Evolutionary conservation across 2,329 filamentous ascomycete genomes (phyloP), one percentile per base, ranked within the genome.

Genomic region (Aspergillus nomiae): DNA sequence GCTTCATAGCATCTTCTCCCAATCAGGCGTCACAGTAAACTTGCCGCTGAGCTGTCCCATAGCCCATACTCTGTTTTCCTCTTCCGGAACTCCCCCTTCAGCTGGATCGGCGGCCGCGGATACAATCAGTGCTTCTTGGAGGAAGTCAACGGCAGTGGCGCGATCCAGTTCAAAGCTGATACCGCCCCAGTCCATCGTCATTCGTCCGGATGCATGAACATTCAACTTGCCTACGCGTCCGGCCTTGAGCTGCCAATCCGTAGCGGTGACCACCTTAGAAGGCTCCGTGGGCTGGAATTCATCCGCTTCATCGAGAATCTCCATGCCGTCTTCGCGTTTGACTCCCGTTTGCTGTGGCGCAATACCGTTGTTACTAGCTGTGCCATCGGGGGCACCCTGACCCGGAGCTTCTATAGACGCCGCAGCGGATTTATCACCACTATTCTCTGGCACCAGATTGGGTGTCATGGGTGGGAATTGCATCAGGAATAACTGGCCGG

Each of bases 1-100:
- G 26, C 3, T 41, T 73, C 63, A 78, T 57, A 80, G 67, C 59
- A 88, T 82, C 69, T 83, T 79, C 54, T 80, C 79, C 84, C 86
- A 89, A 71, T 89, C 82, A 16, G 87, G 87, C 57, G 82, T 85
- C 38, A 89, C 84, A 2, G 89, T 85, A 71, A 89, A 88, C 75
- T 88, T 89, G 59, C 85, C 86, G 73, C 84, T 86, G n/a, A 89
- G 80, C 69, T 87, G 83, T 10, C 87, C 87, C 78, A 89, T 85
- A 3, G 83, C 83, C 75, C 83, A 83, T 43, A 84, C 81, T 61
- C 80, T 78, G 50, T 80, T 76, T 21, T 80, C 74, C 21, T 74
- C 74, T 24, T 75, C 72, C 5, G 65, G 62, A 10, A 66, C 57
- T 28, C 70, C 72, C 50, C 63, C 71, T 28, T 67, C 65, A 24